Base-by-base conservation (phyloP, 768 basidiomycete genomes). In the Xerocomellus dryophilus region DNA sequence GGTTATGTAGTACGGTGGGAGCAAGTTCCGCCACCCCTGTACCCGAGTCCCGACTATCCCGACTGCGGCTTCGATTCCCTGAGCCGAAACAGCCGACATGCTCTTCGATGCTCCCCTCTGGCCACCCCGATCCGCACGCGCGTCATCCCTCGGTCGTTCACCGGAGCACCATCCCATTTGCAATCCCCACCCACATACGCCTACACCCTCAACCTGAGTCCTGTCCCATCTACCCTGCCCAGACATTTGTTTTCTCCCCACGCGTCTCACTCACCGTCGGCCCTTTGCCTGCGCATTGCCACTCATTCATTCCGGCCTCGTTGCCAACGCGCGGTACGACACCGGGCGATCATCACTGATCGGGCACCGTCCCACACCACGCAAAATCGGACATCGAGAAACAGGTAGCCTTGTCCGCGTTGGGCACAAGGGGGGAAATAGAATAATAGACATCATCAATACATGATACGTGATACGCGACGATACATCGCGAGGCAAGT, bases 181-280 rank as follows among this genome's bases (percentile, higher is more conserved):
- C 53, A 61, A 52, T 49, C 53, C 41, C 47, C 52, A 41, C 42
- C 44, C 49, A 46, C 47, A 31, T 7, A 43, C 40, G 36, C 21
- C 10, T 15, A 31, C 43, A 45, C 63, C 63, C 61, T 56, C 63
- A 60, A 65, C 63, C 63, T 62, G 63, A 47, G 42, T 17, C 11
- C 23, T 17, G 15, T 21, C 34, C 7, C 32, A 35, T 20, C 32
- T 18, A 27, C 23, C 50, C 25, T 25, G 25, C 25, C 25, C 25
- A 25, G 25, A 25, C 25, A 18, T 31, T 12, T 20, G 3, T 14
- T 40, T 1, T 23, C 34, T 23, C 34, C 17, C 39, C 62, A 57
- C 53, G 61, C 53, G 61, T 46, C 20, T 29, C 27, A 31, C 43
- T 51, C 48, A 12, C 42, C 21, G 38, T 12, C 39, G 39, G 40